Evolutionary conservation across 345 rosid species (phyloP), one percentile per base, ranked within the genome.

Genomic region (Eucalyptus caleyi): DNA sequence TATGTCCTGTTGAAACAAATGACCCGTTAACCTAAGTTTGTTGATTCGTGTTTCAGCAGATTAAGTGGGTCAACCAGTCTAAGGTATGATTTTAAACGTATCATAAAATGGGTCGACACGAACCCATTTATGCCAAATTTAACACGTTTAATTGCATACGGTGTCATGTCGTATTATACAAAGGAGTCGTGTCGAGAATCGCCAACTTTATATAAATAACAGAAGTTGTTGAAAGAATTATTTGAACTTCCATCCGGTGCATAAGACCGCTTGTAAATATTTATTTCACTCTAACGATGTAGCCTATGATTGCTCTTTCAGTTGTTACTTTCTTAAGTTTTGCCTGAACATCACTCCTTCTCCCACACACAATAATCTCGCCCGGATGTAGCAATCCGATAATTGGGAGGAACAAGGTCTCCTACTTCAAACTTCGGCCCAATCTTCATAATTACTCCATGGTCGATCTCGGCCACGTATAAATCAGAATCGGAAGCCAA

Each of bases 391-490:
- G 95, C 95, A 88, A 97, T 90, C 92, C 87, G 91, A 93, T 93
- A 96, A 83, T 91, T 91, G 32, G 95, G 69, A 53, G 99, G 97
- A 50, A 97, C 93, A 11, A 96, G 97, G 87, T 90, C 91, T 83
- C 97, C 97, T 7, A 97, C 88, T 86, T 97, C 97, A 89, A 24
- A 53, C 92, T 93, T 97, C 60, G 97, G 93, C 23, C 99, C 99
- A 53, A 96, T 97, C 94, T 96, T 97, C 93, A 95, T 91, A 13
- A 96, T 94, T n/a, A 97, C 89, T 87, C 94, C 93, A 24, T 89
- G 96, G 89, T 94, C 94, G 60, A 97, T 93, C 60, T 91, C 90
- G 19, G 98, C 99, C 85, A 97, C 92, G 26, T 96, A 96, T 9
- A 96, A 94, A 89, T 96, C 95, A 24, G 95, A 42, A 65, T 95